Base-by-base conservation (phyloP, 2,329 filamentous ascomycete genomes). In the Cercospora sojina region DNA sequence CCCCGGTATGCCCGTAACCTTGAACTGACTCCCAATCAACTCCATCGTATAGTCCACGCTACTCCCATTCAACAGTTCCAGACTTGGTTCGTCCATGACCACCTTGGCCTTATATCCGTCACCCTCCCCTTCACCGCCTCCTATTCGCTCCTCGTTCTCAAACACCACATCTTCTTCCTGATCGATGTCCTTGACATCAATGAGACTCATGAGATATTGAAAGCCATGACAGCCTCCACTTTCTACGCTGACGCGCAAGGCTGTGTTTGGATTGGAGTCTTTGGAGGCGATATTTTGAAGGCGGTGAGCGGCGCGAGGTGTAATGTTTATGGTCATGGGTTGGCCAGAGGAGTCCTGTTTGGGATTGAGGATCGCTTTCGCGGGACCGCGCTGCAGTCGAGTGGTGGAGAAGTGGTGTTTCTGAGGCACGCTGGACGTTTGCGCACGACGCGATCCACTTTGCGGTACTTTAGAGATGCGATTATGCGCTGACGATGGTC, bases 31-130 rank as follows among this genome's bases (percentile, higher is more conserved):
- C 27, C 91, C 91, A 76, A 97, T 97, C 80, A 99, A 83, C 82
- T 98, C 95, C 86, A 91, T 95, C 0, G 93, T 97, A 76, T 93
- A 99, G 77, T 99, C 95, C 41, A 99, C 89, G 77, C 93, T 97
- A 81, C 93, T 97, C 9, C 94, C 95, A 76, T 92, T 93, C 65
- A 99, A 80, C 62, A 99, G 80, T 71, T 97, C 93, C 66, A 99
- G 80, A 60, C 93, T 97, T 2, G 92, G 87, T 71, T 90, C 87
- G 76, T 99, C 95, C 76, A 99, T 88, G 23, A 98, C 90, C 9
- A 99, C 88, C 78, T 92, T 95, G n/a, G 95, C 85, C 63, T 78
- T 77, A 18, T 77, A 77, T 79, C 83, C 5, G 85, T 85, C 68
- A 5, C 43, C 66, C 12, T 67, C 67, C 18, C 58, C 64, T 58